Evolutionary conservation across 139 green algal species (phyloP), one percentile per base, ranked within the genome.

Genomic region (Chlorella sp.): DNA sequence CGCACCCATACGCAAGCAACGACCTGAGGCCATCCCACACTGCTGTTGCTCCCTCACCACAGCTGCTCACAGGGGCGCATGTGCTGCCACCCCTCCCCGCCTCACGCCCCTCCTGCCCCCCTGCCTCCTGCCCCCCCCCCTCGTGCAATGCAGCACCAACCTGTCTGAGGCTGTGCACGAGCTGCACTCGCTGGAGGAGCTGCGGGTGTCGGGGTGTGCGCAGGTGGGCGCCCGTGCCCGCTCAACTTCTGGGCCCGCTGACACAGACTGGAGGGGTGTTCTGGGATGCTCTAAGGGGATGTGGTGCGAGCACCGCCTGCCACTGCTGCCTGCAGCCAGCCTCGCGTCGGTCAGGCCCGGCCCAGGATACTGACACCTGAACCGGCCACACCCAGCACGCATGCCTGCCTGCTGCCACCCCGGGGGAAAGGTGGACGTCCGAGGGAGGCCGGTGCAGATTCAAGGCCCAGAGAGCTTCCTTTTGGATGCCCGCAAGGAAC

Each of bases 141-240:
- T 14, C 22, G 2, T 36, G 0, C 40, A 2, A 28, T 36, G 69
- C 85, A 83, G 75, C 34, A 5, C 22, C 75, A 66, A 40, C 37
- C 86, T 85, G 28, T 40, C n/a, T 7, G 36, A 77, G 0, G n/a
- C 53, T 2, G 86, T 89, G 76, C 75, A 76, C 24, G 30, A 77
- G 12, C 14, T 89, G 86, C 40, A 61, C 7, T 21, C 19, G 0
- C 86, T 89, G 34, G 69, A 76, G 75, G 57, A 85, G 57, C 86
- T 89, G 53, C 36, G 37, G 21, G 0, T 89, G 11, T 66, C 36
- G 34, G 86, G 86, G 26, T 89, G 86, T 76, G 60, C 34, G 12
- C 76, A 84, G 85, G 60, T 89, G 71, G 15, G 83, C 24, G 7
- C 11, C 48, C 48, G 83, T 9, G 7, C 11, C 48, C 48, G 48